Evolutionary conservation across 495 filamentous ascomycete genomes (phyloP), one percentile per base, ranked within the genome.

Genomic region (Podospora sp.): DNA sequence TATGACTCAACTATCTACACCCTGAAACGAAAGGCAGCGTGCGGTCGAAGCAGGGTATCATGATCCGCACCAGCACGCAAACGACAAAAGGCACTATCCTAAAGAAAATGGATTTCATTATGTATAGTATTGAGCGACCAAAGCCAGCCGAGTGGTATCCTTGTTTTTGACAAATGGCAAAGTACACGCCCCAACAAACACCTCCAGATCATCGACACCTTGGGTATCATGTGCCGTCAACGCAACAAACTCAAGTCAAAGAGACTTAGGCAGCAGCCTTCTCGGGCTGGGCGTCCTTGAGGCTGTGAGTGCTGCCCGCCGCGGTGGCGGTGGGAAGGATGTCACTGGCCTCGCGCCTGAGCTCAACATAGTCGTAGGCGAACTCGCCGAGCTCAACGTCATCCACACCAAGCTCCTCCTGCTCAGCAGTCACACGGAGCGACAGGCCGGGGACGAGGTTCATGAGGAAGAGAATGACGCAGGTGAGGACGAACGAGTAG

Each of bases 341-440:
- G 14, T 71, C 69, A 53, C 67, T 67, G 22, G 97, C 87, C 69
- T 97, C 92, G 66, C 95, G 88, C 26, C 87, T 91, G 65, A 97
- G 83, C 82, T 99, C 95, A 69, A 99, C 95, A 71, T 97, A 99
- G 79, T 99, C 95, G 76, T 99, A 99, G 49, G 95, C 95, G 79
- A 97, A 99, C 82, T 99, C 95, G 75, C 95, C 95, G 75, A 98
- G 94, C 82, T 99, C 91, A 46, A 89, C 89, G 76, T 98, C 95
- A 75, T 99, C 95, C 65, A 97, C 93, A 71, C 95, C 95, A 62
- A 94, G 82, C 53, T 96, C 89, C 79, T 99, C 95, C 53, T 93
- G 90, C 65, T 95, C 92, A 73, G 95, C 91, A 36, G 80, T 83
- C 2, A 90, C 91, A 55, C 95, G 92, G 63, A 99, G 89, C 65